Evolutionary conservation across 331 rosid genomes (phyloP).

Genomic region (Arachis monticola): DNA sequence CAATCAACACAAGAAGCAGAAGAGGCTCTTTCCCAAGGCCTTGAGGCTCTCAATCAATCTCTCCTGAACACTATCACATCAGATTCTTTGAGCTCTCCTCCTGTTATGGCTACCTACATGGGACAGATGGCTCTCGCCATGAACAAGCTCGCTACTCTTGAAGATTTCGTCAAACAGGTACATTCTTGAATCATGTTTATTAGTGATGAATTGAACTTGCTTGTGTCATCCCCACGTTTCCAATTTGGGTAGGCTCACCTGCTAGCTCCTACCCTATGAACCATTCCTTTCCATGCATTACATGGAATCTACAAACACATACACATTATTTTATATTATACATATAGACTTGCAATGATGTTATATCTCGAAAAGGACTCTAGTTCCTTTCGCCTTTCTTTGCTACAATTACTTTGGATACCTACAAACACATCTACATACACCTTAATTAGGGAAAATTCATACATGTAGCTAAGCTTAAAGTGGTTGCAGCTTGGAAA

Average conservation of each 20-base stretch:
- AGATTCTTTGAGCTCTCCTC: constrained; percentile 75
- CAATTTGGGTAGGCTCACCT: constrained; percentile 63
- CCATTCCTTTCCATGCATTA: constrained; percentile 57
- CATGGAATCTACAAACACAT: constrained; percentile 50
- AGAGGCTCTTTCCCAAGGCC: constrained; percentile 88
- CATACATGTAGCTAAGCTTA: constrained; percentile 28
- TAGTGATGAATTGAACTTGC: too few relatives aligned
- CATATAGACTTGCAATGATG: neutral
- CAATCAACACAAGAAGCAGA: constrained; percentile 88
- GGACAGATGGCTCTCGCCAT: constrained; percentile 98
- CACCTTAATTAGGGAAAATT: constrained; percentile 33
- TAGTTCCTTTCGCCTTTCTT: constrained; percentile 28
- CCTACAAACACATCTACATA: too few relatives aligned
- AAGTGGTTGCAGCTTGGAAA: constrained; percentile 5
- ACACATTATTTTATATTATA: constrained; percentile 13
- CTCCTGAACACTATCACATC: constrained; percentile 76
- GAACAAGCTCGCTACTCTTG: constrained; percentile 83
- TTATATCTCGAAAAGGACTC: constrained; percentile 42
- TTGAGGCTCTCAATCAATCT: constrained; percentile 79
- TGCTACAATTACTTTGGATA: constrained; percentile 28
- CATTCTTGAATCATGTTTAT: neutral
- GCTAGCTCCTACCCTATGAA: constrained; percentile 52
- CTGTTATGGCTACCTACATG: constrained; percentile 92
- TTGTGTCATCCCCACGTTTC: too few relatives aligned
- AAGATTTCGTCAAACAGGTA: constrained; percentile 94